Conservation (phyloP, 1,284 basidiomycete genomes). For the Ustilago cynodontis region DNA sequence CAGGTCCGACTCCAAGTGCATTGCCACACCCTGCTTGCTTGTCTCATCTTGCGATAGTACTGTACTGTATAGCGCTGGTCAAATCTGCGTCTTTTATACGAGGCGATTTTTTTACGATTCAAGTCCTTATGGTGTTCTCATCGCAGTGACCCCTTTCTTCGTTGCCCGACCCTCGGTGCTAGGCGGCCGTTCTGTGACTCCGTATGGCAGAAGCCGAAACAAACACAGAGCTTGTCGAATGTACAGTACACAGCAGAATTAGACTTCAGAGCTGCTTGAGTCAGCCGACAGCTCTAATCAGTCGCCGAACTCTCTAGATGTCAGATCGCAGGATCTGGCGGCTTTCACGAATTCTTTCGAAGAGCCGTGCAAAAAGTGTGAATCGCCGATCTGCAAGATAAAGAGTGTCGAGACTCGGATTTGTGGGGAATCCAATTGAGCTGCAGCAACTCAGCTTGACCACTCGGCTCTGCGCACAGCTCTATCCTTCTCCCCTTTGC, state of each 20-base stretch:
- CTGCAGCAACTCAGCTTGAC: slow-evolving; percentile 1
- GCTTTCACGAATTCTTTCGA: too few species aligned
- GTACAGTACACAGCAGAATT: too few species aligned
- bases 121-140: too few species aligned
- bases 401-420: too few species aligned
- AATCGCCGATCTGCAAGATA: background rate
- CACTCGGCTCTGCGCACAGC: background rate
- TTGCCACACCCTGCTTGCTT: background rate
- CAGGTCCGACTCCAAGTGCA: background rate
- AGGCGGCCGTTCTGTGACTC: background rate
- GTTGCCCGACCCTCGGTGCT: background rate
- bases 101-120: too few species aligned
- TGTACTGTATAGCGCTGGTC: background rate
- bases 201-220: background rate
- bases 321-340: background rate
- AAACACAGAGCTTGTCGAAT: background rate
- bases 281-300: background rate
- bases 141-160: background rate
- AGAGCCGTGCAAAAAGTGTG: too few species aligned
- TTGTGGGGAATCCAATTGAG: background rate
- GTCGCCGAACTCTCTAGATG: background rate
- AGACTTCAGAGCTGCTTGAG: background rate
- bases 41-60: background rate
- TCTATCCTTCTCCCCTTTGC: too few species aligned
- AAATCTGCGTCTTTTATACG: background rate